These are phyloP conservation scores for Volvox carteri DNA, from an alignment of 163 green algal species.

Conservation along the genomic window DNA sequence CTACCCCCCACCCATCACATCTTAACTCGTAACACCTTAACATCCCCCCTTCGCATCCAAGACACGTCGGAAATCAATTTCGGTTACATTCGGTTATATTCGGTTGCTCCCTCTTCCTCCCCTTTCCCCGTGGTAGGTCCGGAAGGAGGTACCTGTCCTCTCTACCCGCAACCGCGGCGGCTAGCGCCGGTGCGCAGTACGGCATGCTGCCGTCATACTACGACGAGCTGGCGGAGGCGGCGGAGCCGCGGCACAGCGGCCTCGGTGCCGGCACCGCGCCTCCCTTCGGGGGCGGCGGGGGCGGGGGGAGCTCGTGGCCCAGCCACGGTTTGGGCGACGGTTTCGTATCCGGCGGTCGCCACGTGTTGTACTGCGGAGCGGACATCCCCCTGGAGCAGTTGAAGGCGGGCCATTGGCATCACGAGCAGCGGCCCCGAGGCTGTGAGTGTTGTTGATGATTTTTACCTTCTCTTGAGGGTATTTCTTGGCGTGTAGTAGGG, in stretches of 20 bases:
- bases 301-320: slow-evolving; percentile 4
- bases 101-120: too few relatives aligned
- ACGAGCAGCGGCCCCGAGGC: background rate
- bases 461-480: too few relatives aligned
- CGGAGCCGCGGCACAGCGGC: background rate
- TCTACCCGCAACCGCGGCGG: background rate
- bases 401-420: slow-evolving; percentile 26
- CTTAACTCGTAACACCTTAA: too few relatives aligned
- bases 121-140: too few relatives aligned
- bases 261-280: background rate
- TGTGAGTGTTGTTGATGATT: slow-evolving; percentile 11
- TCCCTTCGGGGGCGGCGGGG: too few relatives aligned
- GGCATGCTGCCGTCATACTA: background rate
- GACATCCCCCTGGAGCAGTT: slow-evolving; percentile 46
- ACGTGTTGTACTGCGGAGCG: slow-evolving; percentile 54
- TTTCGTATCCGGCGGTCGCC: slow-evolving; percentile 38
- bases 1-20: too few relatives aligned
- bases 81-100: too few relatives aligned
- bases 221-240: background rate
- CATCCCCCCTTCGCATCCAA: too few relatives aligned
- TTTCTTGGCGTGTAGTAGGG: too few relatives aligned
- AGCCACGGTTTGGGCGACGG: background rate
- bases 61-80: too few relatives aligned
- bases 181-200: background rate
- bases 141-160: background rate